A percentile compares a stretch with the other conserved stretches of the same genome.
Evolutionary conservation across 2,329 filamentous ascomycete genomes (phyloP).

Genomic region (Phoma sp.): DNA sequence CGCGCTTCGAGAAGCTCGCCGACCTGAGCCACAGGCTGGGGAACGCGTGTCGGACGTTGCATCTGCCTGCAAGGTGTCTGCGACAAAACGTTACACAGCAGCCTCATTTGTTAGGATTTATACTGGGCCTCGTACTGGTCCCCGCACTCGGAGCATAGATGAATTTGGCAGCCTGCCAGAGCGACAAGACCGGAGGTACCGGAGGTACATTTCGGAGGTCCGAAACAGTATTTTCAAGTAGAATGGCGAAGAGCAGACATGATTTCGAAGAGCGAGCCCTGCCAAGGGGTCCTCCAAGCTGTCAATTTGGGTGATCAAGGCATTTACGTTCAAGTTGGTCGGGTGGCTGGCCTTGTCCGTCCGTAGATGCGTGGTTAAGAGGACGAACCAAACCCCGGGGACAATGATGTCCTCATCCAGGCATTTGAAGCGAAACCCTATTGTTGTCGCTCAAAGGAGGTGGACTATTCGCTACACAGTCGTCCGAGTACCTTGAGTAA

Average conservation of each 20-base stretch:
- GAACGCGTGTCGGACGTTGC: conserved; percentile 19
- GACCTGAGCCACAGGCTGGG: conserved; percentile 34
- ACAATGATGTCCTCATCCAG: conserved; percentile 6
- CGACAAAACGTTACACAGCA: conserved; percentile 17
- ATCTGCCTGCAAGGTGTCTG: conserved; percentile 13
- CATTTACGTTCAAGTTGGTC: conserved; percentile 6
- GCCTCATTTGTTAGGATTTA: not conserved
- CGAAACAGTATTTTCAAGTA: not conserved
- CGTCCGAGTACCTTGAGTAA: no score
- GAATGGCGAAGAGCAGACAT: not conserved
- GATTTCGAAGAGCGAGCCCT: not conserved
- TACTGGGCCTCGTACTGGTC: not conserved
- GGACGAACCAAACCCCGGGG: conserved; percentile 2
- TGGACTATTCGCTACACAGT: no score
- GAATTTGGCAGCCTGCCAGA: not conserved
- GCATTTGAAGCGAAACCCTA: conserved; percentile 2
- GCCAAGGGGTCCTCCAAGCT: not conserved
- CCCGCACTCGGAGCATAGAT: not conserved
- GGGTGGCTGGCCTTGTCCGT: conserved; percentile 12
- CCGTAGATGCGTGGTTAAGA: conserved; percentile 4
- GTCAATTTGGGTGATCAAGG: not conserved
- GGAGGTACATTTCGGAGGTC: not conserved
- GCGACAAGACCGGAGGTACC: not conserved
- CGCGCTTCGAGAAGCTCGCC: conserved; percentile 25
- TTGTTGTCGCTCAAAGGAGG: not conserved